Conservation (phyloP, 306 rosid genomes). For the Trichosanthes truncata region DNA sequence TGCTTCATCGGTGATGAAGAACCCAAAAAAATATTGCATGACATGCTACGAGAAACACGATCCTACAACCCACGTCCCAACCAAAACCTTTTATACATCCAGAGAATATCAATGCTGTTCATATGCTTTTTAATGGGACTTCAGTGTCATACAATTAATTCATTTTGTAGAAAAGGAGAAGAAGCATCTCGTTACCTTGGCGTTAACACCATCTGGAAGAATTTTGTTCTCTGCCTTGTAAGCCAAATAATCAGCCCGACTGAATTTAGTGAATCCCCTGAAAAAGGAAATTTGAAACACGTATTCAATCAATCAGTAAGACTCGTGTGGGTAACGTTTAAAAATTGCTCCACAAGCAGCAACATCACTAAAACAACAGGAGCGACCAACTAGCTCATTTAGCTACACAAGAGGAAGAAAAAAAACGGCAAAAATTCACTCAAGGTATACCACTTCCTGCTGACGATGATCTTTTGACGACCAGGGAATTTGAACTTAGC, state of each 20-base stretch:
- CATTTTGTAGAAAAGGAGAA: background rate
- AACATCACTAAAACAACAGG: background rate
- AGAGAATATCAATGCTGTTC: background rate
- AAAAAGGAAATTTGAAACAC: background rate
- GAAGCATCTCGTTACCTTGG: background rate
- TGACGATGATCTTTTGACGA: conserved; percentile 7
- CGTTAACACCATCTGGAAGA: conserved; percentile 5
- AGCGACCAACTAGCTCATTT: background rate
- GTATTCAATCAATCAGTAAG: background rate
- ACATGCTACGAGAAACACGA: background rate
- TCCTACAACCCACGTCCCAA: background rate
- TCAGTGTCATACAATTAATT: background rate
- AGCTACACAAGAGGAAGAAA: background rate
- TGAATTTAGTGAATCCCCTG: conserved; percentile 10
- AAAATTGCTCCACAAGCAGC: background rate
- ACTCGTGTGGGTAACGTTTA: background rate
- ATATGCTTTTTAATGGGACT: background rate
- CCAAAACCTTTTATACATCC: background rate
- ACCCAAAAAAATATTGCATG: background rate
- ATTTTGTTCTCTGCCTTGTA: background rate
- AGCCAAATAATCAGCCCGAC: background rate
- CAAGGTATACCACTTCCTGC: conserved; percentile 5
- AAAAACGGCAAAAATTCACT: background rate
- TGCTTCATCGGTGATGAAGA: background rate
- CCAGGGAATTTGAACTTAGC: conserved; percentile 10